These are phyloP conservation scores for Serendipita sp. DNA, from an alignment of 768 basidiomycete genomes.

Conservation along the genomic window DNA sequence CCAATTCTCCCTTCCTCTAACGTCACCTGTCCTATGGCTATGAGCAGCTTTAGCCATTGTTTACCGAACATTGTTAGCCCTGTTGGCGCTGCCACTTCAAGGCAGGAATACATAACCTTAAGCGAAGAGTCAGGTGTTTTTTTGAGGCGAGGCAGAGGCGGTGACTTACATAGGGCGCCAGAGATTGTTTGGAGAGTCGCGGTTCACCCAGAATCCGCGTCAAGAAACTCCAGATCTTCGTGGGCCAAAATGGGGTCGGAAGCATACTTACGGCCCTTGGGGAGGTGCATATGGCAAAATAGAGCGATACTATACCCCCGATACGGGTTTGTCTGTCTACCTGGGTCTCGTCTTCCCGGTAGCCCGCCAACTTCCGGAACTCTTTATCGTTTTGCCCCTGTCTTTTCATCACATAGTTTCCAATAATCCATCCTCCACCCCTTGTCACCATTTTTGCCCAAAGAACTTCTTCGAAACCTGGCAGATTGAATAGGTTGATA, in stretches of 20 bases:
- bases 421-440: conserved; percentile 71
- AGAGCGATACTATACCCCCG: conserved; percentile 70
- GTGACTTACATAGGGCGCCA: conserved; percentile 38
- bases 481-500: conserved; percentile 39
- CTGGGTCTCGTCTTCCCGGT: conserved; percentile 31
- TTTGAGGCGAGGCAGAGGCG: not conserved
- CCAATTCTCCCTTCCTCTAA: conserved; percentile 33
- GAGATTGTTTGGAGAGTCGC: conserved; percentile 35
- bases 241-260: conserved; percentile 38
- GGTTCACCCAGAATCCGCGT: conserved; percentile 40
- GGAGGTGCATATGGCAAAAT: conserved; percentile 44
- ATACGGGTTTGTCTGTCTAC: conserved; percentile 52
- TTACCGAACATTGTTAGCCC: conserved; percentile 43
- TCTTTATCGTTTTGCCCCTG: conserved; percentile 22
- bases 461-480: conserved; percentile 54
- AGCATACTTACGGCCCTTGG: conserved; percentile 24
- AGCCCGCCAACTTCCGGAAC: conserved; percentile 24
- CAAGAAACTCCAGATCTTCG: conserved; percentile 59
- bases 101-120: not conserved
- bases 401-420: not conserved
- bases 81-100: conserved; percentile 34
- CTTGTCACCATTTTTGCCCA: conserved; percentile 75
- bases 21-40: conserved; percentile 44
- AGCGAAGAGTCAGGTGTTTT: conserved; percentile 35
- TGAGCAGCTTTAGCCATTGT: conserved; percentile 63